A percentile compares a stretch with the other conserved stretches of the same genome.
phyloP scores from a whole-genome alignment of 495 filamentous ascomycete genomes.

The Cryomyces minteri region DNA sequence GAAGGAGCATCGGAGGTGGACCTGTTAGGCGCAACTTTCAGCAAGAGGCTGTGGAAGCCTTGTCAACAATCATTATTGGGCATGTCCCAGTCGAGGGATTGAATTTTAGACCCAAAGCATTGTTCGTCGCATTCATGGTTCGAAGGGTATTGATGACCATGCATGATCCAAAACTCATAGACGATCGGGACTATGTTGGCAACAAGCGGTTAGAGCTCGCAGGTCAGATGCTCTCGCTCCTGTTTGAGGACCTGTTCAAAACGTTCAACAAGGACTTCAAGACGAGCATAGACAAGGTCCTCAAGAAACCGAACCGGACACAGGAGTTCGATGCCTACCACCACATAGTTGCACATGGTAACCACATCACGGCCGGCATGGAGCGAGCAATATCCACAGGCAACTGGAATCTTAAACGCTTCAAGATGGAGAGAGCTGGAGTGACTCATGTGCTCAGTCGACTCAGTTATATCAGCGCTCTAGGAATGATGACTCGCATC shows the following conservation, averaged over 20 bases:
- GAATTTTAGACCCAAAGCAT: constrained; percentile 85
- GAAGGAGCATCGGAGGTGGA: constrained; percentile 71
- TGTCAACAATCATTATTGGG: constrained; percentile 75
- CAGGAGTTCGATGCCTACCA: constrained; percentile 70
- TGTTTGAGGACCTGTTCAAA: constrained; percentile 97
- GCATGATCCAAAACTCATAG: constrained; percentile 70
- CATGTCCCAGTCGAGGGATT: constrained; percentile 73
- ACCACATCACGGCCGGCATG: constrained; percentile 74
- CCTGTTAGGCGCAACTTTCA: constrained; percentile 45
- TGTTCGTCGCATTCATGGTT: constrained; percentile 93
- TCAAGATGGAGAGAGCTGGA: constrained; percentile 94
- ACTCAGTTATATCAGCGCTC: constrained; percentile 85
- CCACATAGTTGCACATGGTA: constrained; percentile 56
- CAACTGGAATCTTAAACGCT: constrained; percentile 93
- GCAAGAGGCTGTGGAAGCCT: constrained; percentile 65
- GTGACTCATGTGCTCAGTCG: constrained; percentile 93
- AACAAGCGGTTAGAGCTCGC: constrained; percentile 93
- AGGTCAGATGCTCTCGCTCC: constrained; percentile 80
- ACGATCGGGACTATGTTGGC: constrained; percentile 93
- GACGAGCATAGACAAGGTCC: constrained; percentile 75
- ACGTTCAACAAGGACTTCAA: constrained; percentile 77
- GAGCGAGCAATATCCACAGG: constrained; percentile 88
- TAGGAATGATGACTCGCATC: constrained; percentile 99
- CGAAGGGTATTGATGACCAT: constrained; percentile 85
- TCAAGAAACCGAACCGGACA: constrained; percentile 76